A percentile compares a stretch with the other conserved stretches of the same genome.
These are phyloP conservation scores for Cornus controversa DNA, from an alignment of 148 eudicot species.

Conservation along the genomic window DNA sequence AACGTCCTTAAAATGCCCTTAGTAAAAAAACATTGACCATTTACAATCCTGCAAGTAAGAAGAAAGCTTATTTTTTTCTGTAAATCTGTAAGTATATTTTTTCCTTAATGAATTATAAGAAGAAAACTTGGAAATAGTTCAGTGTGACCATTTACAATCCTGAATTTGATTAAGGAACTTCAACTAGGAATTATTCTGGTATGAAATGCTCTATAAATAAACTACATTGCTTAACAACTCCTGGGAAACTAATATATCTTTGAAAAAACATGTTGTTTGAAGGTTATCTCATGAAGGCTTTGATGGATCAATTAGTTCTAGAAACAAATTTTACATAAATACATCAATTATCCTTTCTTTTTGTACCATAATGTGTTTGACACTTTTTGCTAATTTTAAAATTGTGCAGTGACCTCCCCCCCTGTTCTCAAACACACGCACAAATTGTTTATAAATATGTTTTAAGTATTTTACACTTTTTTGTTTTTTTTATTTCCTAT, in stretches of 20 bases:
- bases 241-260: background rate
- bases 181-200: background rate
- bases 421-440: background rate
- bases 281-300: background rate
- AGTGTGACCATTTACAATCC: background rate
- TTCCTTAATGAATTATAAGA: too few relatives aligned
- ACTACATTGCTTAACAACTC: background rate
- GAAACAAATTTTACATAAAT: background rate
- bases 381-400: background rate
- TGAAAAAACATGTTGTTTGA: background rate
- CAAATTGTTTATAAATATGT: background rate
- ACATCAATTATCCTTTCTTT: background rate
- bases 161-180: background rate
- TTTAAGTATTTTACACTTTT: slow-evolving; percentile 1
- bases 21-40: background rate
- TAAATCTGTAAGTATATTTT: too few relatives aligned
- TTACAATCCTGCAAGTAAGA: too few relatives aligned
- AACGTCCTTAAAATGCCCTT: background rate
- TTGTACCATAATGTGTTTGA: background rate
- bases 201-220: too few relatives aligned
- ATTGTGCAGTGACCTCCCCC: background rate
- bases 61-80: too few relatives aligned
- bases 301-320: background rate
- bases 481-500: slow-evolving; percentile 5
- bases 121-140: background rate